These are phyloP conservation scores for Termitomyces sp. DNA, from an alignment of 768 basidiomycete genomes.

Conservation along the genomic window DNA sequence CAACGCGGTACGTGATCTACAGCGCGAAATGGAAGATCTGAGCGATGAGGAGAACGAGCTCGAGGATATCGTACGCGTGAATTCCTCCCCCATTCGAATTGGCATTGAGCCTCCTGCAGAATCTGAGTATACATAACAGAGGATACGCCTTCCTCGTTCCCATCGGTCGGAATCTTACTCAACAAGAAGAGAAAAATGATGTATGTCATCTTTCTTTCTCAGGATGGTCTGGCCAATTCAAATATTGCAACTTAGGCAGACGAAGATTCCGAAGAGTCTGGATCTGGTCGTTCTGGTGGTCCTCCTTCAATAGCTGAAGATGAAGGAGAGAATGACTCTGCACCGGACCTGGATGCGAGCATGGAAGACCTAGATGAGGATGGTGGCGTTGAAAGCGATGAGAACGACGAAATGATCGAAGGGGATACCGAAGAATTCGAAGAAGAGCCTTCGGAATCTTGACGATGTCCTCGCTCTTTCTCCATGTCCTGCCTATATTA, in stretches of 20 bases:
- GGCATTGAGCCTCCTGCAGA: constrained; percentile 31
- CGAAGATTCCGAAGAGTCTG: constrained; percentile 45
- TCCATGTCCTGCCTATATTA: neutral
- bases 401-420: constrained; percentile 37
- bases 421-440: constrained; percentile 49
- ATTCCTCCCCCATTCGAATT: neutral
- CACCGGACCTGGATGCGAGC: constrained; percentile 55
- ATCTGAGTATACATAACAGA: constrained; percentile 52
- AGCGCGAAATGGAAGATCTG: constrained; percentile 76
- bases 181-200: constrained; percentile 82
- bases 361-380: constrained; percentile 55
- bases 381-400: constrained; percentile 37
- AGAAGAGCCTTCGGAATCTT: constrained; percentile 36
- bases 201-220: constrained; percentile 31
- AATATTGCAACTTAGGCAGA: constrained; percentile 29
- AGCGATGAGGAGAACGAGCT: constrained; percentile 81
- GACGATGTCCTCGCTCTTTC: neutral
- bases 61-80: constrained; percentile 59
- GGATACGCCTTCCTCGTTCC: constrained; percentile 68
- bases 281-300: constrained; percentile 34
- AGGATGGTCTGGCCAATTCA: neutral
- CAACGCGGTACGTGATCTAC: constrained; percentile 60
- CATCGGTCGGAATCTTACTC: constrained; percentile 67
- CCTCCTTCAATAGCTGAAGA: constrained; percentile 40
- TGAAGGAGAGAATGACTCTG: constrained; percentile 44